These are phyloP conservation scores for Alopecurus myosuroides DNA, from an alignment of 176 grass and related monocot species.

Conservation along the genomic window DNA sequence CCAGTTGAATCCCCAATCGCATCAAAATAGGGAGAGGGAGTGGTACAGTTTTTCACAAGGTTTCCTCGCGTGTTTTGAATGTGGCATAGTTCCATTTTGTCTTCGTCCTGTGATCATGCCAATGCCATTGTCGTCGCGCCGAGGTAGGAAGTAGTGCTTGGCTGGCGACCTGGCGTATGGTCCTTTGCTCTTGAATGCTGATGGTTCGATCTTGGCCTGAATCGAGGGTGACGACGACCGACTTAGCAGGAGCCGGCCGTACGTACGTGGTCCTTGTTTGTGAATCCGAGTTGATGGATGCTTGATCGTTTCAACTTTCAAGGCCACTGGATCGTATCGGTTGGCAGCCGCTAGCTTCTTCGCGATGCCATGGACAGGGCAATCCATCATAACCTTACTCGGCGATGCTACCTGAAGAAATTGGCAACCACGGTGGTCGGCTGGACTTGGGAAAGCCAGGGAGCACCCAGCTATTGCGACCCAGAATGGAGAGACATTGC, in stretches of 20 bases:
- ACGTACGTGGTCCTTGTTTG: constrained; percentile 3
- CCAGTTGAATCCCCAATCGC: neutral
- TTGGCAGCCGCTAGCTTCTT: neutral
- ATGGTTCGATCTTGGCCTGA: neutral
- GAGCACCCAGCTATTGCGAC: neutral
- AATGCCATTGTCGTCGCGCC: neutral
- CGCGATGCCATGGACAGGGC: neutral
- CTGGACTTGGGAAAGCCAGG: neutral
- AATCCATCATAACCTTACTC: neutral
- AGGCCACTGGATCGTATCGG: neutral
- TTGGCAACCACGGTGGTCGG: neutral
- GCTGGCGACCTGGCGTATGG: neutral
- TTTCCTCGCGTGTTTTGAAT: too few relatives aligned
- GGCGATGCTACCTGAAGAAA: neutral
- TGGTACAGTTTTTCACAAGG: neutral
- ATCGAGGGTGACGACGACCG: too few relatives aligned
- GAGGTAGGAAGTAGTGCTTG: neutral
- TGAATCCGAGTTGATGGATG: neutral
- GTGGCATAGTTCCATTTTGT: neutral
- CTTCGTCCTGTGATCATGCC: neutral
- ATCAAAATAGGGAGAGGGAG: too few relatives aligned
- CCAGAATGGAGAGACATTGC: neutral
- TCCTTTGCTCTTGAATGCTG: neutral
- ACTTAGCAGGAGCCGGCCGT: too few relatives aligned
- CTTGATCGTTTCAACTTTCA: too few relatives aligned